phyloP scores from a whole-genome alignment of 1,139 yeast genomes.

The Debaryomyces coudertii region DNA sequence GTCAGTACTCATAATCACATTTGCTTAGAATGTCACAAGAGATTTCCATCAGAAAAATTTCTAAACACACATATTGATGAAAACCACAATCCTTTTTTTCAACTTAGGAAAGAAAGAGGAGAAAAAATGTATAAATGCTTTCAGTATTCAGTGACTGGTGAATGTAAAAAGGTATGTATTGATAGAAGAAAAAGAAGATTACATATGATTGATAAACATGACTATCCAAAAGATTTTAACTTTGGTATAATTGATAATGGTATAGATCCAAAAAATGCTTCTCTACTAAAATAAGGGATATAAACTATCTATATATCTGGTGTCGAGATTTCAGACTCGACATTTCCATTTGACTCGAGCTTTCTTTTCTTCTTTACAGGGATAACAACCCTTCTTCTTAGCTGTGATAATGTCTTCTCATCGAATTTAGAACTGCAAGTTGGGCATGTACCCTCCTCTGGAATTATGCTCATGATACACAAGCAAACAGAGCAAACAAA shows the following conservation, averaged over 20 bases:
- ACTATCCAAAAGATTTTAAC: slow-evolving; percentile 47
- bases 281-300: slow-evolving; percentile 7
- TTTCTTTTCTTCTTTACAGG: slow-evolving; percentile 44
- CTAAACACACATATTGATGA: slow-evolving; percentile 55
- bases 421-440: slow-evolving; percentile 57
- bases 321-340: slow-evolving; percentile 6
- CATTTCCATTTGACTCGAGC: slow-evolving; percentile 18
- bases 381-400: slow-evolving; percentile 58
- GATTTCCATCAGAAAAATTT: slow-evolving; percentile 43
- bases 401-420: slow-evolving; percentile 46
- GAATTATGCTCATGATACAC: slow-evolving; percentile 74
- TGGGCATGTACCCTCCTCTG: slow-evolving; percentile 54
- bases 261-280: slow-evolving; percentile 4
- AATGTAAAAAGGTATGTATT: slow-evolving; percentile 38
- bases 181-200: slow-evolving; percentile 41
- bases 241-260: slow-evolving; percentile 42
- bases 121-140: slow-evolving; percentile 47
- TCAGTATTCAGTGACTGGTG: slow-evolving; percentile 18
- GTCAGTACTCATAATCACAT: slow-evolving; percentile 25
- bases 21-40: slow-evolving; percentile 46
- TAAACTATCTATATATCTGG: slow-evolving; percentile 8
- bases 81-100: slow-evolving; percentile 54
- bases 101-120: slow-evolving; percentile 38
- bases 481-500: slow-evolving; percentile 95
- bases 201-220: slow-evolving; percentile 54